These are phyloP conservation scores for Nyssa sinensis DNA, from an alignment of 148 eudicot genomes.

Conservation along the genomic window DNA sequence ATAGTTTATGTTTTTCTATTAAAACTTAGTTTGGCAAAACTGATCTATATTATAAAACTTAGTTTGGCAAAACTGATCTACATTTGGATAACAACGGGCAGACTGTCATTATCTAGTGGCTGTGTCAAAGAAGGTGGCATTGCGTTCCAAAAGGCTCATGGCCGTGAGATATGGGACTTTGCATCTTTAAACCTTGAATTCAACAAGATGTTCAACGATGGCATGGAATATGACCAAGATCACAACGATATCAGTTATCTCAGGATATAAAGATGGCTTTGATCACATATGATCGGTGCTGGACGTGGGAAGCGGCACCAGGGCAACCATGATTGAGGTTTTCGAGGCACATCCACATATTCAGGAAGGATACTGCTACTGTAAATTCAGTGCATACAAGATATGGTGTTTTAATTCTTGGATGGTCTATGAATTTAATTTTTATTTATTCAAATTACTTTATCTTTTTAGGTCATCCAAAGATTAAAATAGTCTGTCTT, in stretches of 20 bases:
- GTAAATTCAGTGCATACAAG: too few relatives aligned
- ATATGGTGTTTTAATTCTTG: too few relatives aligned
- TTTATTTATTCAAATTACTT: too few relatives aligned
- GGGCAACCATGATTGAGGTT: conserved; percentile 10
- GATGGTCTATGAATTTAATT: too few relatives aligned
- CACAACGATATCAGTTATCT: conserved; percentile 20
- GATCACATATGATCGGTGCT: conserved; percentile 26
- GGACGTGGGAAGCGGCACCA: conserved; percentile 63
- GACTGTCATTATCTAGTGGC: background rate
- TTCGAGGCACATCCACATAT: conserved; percentile 19
- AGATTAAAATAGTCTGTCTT: too few relatives aligned
- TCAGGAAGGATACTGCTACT: too few relatives aligned
- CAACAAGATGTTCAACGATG: conserved; percentile 22
- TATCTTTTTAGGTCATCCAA: too few relatives aligned
- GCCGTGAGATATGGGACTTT: background rate
- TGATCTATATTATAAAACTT: too few relatives aligned
- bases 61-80: too few relatives aligned
- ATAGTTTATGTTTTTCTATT: too few relatives aligned
- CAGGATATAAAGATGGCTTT: conserved; percentile 36
- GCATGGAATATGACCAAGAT: conserved; percentile 34
- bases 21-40: too few relatives aligned
- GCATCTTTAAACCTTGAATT: background rate
- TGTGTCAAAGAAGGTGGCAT: background rate
- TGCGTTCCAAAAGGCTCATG: background rate
- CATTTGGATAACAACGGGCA: too few relatives aligned